phyloP scores from a whole-genome alignment of 192 early-diverging fungal genomes.

The Podila epigama region DNA sequence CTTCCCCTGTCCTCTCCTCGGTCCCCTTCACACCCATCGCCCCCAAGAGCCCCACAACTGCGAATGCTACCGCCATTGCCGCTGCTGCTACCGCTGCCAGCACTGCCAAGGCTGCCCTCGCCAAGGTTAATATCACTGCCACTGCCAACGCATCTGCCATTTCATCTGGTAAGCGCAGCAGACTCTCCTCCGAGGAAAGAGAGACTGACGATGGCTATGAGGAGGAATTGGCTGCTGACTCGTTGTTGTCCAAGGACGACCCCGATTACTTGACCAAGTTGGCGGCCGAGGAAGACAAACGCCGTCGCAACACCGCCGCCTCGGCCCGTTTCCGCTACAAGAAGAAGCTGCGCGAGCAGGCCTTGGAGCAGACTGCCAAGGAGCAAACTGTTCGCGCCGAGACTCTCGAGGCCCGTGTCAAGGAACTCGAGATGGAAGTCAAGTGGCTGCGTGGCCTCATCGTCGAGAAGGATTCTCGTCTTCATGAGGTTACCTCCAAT shows the following conservation, averaged over 20 bases:
- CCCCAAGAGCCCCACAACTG: constrained; percentile 41
- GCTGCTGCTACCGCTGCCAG: constrained; percentile 22
- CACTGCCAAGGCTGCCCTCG: neutral
- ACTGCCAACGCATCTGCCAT: too few species aligned
- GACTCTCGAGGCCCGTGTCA: constrained; percentile 78
- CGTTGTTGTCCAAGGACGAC: constrained; percentile 36
- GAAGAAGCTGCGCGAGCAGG: constrained; percentile 94
- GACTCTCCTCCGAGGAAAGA: neutral
- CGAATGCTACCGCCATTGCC: constrained; percentile 22
- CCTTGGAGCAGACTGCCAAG: constrained; percentile 80
- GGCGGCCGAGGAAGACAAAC: constrained; percentile 84
- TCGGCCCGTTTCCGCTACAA: constrained; percentile 94
- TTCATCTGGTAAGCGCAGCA: too few species aligned
- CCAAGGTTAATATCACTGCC: too few species aligned
- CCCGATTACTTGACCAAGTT: constrained; percentile 39
- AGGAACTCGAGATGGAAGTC: constrained; percentile 90
- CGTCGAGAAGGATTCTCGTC: constrained; percentile 74
- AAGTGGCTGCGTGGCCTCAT: constrained; percentile 90
- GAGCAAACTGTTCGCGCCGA: constrained; percentile 80
- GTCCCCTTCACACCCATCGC: constrained; percentile 9
- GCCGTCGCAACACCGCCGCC: constrained; percentile 93
- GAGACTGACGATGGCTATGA: constrained; percentile 8
- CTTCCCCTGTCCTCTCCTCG: neutral
- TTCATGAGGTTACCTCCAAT: constrained; percentile 32
- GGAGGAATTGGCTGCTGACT: constrained; percentile 19